Evolutionary conservation across 2,329 filamentous ascomycete genomes (phyloP), one percentile per base, ranked within the genome.

Genomic region (Claviceps paspali): DNA sequence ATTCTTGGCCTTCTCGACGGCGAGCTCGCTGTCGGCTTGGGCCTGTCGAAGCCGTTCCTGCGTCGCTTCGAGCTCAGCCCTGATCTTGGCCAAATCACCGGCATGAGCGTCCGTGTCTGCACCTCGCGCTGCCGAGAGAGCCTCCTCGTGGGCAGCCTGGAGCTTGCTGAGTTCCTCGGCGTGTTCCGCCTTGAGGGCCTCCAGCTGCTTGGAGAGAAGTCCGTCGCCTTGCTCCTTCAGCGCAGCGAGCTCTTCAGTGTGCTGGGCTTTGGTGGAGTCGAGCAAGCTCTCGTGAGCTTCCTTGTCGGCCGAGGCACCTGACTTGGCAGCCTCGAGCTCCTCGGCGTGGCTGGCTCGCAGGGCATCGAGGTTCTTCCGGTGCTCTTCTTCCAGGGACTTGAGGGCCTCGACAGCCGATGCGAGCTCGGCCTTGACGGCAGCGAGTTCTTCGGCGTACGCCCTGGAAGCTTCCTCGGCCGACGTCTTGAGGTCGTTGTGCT

Each of bases 281-380:
- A 77, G 53, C 46, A 74, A 68, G 21, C 56, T 54, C 6, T 66
- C 43, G 33, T 68, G 63, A 18, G 63, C 53, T 22, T 70, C 63
- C 42, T 63, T 58, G 36, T 70, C 67, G 15, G 65, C 60, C 28
- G 64, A 64, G 12, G 64, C 63, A 34, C 57, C 60, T 37, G 63
- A 68, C 59, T 73, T 72, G 36, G 70, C 69, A 24, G 55, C 55
- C 52, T 76, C 70, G 8, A 79, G 50, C 48, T 72, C 71, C 57
- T 75, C 68, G 5, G 69, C 68, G 46, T 78, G 69, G 44, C 63
- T 69, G 8, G 68, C 65, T 41, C 63, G 67, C 33, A 79, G 54
- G 2, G 68, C 65, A 29, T 73, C 68, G 2, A 79, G 54, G 29
- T 63, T 62, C 49, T 65, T 61, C 44, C 73, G 62, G 44, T 76